A percentile compares a stretch with the other conserved stretches of the same genome.
These are phyloP conservation scores for Ophiostoma sp. DNA, from an alignment of 2,329 filamentous ascomycete species.

Conservation along the genomic window DNA sequence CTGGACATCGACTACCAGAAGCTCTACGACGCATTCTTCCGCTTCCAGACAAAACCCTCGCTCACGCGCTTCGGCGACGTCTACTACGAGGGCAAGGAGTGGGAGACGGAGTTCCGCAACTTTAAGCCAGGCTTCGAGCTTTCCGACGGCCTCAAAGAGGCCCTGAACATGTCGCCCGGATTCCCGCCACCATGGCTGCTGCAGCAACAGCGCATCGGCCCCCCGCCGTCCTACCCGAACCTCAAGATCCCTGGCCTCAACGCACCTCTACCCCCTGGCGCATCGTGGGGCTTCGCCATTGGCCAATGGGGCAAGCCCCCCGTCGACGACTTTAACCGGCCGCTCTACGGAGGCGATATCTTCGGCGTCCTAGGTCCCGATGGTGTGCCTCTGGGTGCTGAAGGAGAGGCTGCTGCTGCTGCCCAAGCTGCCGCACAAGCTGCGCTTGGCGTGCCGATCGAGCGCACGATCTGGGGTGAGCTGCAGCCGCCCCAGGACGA, in stretches of 20 bases:
- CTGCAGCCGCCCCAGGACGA: slow-evolving; percentile 74
- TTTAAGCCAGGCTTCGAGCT: slow-evolving; percentile 84
- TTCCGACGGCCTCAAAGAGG: slow-evolving; percentile 83
- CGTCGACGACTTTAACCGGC: slow-evolving; percentile 85
- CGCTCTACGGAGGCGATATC: slow-evolving; percentile 88
- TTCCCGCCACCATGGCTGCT: slow-evolving; percentile 96
- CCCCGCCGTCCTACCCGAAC: slow-evolving; percentile 91
- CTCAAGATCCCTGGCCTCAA: slow-evolving; percentile 92
- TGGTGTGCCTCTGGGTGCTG: slow-evolving; percentile 12
- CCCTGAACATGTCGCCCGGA: slow-evolving; percentile 85
- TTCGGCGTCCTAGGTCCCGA: slow-evolving; percentile 63
- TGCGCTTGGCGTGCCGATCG: slow-evolving; percentile 66
- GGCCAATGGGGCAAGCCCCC: slow-evolving; percentile 96
- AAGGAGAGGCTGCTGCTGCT: slow-evolving; percentile 21
- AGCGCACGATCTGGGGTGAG: slow-evolving; percentile 87
- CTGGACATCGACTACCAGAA: slow-evolving; percentile 98
- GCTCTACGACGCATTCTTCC: slow-evolving; percentile 96
- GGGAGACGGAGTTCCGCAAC: slow-evolving; percentile 88
- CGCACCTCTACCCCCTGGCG: slow-evolving; percentile 81
- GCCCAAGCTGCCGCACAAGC: slow-evolving; percentile 36
- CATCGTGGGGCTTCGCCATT: slow-evolving; percentile 89
- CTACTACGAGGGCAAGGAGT: slow-evolving; percentile 99
- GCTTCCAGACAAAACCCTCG: slow-evolving; percentile 92
- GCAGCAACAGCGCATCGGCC: slow-evolving; percentile 89
- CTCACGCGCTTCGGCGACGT: slow-evolving; percentile 94